Evolutionary conservation across 345 rosid species (phyloP).

Genomic region (Kernera saxatilis): DNA sequence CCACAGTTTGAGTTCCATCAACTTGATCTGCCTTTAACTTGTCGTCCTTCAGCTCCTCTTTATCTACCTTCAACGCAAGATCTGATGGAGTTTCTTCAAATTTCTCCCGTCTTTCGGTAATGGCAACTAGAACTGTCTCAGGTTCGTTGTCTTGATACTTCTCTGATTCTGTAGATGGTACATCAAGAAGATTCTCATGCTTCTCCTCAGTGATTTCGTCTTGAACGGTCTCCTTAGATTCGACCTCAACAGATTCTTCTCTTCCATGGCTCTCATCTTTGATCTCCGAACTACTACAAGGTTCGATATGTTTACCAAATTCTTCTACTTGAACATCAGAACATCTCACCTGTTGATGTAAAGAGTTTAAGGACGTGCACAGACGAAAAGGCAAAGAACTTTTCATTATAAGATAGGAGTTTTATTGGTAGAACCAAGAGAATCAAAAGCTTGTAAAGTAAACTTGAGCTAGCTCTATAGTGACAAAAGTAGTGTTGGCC

Average conservation of each 20-base stretch:
- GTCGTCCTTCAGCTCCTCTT: slow-evolving; percentile 2
- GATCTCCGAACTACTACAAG: background rate
- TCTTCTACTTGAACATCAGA: slow-evolving; percentile 17
- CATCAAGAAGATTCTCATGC: background rate
- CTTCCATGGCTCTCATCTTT: slow-evolving; percentile 15
- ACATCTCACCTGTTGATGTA: slow-evolving; percentile 30
- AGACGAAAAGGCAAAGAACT: background rate
- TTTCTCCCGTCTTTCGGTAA: too few species aligned
- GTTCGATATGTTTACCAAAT: slow-evolving; percentile 19
- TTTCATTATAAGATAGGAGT: background rate
- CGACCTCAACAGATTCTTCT: background rate
- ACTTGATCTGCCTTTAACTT: background rate
- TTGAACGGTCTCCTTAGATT: background rate
- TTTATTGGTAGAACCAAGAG: background rate
- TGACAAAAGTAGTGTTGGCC: background rate
- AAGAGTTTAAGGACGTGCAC: background rate
- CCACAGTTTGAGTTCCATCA: background rate
- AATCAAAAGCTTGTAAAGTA: background rate
- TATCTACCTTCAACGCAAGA: slow-evolving; percentile 4
- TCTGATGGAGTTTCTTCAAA: background rate
- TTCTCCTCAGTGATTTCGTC: background rate
- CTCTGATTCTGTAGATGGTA: background rate
- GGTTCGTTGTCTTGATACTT: background rate
- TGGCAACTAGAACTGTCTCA: background rate
- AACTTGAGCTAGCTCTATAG: background rate